Percentiles rank a stretch among this genome's conserved stretches.
Evolutionary conservation across 2,329 filamentous ascomycete species (phyloP).

Genomic region (Ophiostoma piceae): DNA sequence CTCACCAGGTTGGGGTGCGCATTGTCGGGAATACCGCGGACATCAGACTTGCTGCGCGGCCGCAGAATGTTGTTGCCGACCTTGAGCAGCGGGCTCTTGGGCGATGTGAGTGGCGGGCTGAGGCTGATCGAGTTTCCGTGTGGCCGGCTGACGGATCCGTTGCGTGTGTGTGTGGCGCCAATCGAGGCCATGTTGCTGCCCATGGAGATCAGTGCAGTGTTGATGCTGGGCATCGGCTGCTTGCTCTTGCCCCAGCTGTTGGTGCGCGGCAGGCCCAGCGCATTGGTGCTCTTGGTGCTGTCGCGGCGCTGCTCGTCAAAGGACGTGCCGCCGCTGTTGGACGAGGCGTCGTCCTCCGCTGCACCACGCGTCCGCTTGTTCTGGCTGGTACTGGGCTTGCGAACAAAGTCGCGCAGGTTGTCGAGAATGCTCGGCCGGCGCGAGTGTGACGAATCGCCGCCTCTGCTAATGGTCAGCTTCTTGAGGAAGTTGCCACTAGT

Average conservation of each 20-base stretch:
- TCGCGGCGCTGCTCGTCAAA: constrained; percentile 26
- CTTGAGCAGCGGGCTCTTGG: constrained; percentile 48
- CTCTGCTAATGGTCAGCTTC: constrained; percentile 51
- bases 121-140: constrained; percentile 34
- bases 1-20: constrained; percentile 42
- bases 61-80: constrained; percentile 50
- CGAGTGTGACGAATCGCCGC: constrained; percentile 31
- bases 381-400: constrained; percentile 44
- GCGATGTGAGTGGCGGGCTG: constrained; percentile 32
- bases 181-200: constrained; percentile 51
- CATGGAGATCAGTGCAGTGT: constrained; percentile 54
- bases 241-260: constrained; percentile 46
- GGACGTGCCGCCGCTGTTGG: constrained; percentile 27
- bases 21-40: constrained; percentile 39
- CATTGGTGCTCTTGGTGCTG: constrained; percentile 40
- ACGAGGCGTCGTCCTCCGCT: constrained; percentile 35
- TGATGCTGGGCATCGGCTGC: constrained; percentile 51
- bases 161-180: constrained; percentile 52
- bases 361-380: constrained; percentile 46
- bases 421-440: constrained; percentile 52
- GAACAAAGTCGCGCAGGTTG: constrained; percentile 46
- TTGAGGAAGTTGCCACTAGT: constrained; percentile 59
- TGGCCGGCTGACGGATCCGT: constrained; percentile 51
- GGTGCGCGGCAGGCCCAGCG: constrained; percentile 48
- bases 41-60: constrained; percentile 51